phyloP scores from a whole-genome alignment of 495 filamentous ascomycete genomes.

The Penicilliopsis zonata region DNA sequence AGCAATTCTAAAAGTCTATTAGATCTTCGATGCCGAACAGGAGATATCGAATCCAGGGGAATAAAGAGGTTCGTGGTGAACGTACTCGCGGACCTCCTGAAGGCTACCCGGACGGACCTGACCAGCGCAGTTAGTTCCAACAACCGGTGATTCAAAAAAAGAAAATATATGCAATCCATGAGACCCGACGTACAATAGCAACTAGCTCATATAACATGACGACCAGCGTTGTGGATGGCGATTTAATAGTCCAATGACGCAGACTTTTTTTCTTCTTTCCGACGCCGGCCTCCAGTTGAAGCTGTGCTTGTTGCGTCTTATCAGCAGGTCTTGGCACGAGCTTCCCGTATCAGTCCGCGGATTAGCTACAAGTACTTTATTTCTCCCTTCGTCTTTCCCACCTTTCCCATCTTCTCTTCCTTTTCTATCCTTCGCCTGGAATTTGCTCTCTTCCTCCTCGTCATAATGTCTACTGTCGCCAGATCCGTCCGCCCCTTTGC shows the following conservation, averaged over 20 bases:
- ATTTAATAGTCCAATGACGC: not conserved
- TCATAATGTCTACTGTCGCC: constrained; percentile 30
- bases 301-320: constrained; percentile 1
- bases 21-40: constrained; percentile 1
- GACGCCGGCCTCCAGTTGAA: constrained; percentile 1
- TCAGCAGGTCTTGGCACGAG: constrained; percentile 4
- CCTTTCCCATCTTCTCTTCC: constrained; percentile 8
- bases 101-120: constrained; percentile 85
- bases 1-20: constrained; percentile 54
- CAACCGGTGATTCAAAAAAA: not conserved
- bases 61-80: constrained; percentile 8
- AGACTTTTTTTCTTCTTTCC: constrained; percentile 1
- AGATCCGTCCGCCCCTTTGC: constrained; percentile 29
- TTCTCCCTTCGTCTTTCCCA: constrained; percentile 5
- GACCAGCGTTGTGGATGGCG: constrained; percentile 10
- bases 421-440: constrained; percentile 10
- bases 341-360: constrained; percentile 2
- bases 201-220: constrained; percentile 95
- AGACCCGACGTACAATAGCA: constrained; percentile 61
- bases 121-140: constrained; percentile 2
- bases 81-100: constrained; percentile 88
- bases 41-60: too few species aligned
- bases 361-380: constrained; percentile 11
- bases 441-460: constrained; percentile 13
- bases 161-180: not conserved